phyloP scores from a whole-genome alignment of 2,329 filamentous ascomycete genomes.

The Pseudocercospora fijiensis region DNA sequence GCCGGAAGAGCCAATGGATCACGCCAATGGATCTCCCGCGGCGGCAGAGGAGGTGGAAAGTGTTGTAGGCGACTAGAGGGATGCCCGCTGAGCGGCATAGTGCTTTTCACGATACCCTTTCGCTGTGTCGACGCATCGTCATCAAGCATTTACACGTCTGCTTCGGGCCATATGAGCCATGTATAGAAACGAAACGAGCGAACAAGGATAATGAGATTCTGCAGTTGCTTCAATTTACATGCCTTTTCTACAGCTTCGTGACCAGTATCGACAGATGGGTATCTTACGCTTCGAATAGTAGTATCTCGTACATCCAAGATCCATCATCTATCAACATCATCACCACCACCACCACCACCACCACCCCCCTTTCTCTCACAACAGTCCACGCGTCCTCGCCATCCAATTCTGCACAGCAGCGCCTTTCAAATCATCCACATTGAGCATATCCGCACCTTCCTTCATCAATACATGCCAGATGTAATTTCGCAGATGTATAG shows the following conservation, averaged over 20 bases:
- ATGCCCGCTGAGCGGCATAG: neutral
- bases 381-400: conserved; percentile 18
- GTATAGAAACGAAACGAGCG: neutral
- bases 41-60: conserved; percentile 44
- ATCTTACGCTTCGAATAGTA: neutral
- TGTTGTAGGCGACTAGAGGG: conserved; percentile 41
- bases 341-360: neutral
- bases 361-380: too few species aligned
- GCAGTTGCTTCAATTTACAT: neutral
- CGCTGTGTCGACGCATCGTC: neutral
- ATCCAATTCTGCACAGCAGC: conserved; percentile 53
- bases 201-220: neutral
- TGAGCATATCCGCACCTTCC: conserved; percentile 56
- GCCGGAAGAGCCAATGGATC: conserved; percentile 33
- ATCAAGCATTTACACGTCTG: neutral
- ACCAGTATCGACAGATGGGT: neutral
- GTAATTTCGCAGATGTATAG: conserved; percentile 53
- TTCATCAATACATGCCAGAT: conserved; percentile 55
- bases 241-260: neutral
- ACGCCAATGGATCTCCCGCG: conserved; percentile 37
- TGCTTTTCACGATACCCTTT: conserved; percentile 6
- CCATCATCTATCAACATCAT: neutral
- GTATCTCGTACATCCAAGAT: neutral
- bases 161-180: neutral
- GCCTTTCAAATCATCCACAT: conserved; percentile 56